A percentile compares a stretch with the other conserved stretches of the same genome.
Conservation (phyloP, 352 stramenopile species). For the Globisporangium takayamanum region DNA sequence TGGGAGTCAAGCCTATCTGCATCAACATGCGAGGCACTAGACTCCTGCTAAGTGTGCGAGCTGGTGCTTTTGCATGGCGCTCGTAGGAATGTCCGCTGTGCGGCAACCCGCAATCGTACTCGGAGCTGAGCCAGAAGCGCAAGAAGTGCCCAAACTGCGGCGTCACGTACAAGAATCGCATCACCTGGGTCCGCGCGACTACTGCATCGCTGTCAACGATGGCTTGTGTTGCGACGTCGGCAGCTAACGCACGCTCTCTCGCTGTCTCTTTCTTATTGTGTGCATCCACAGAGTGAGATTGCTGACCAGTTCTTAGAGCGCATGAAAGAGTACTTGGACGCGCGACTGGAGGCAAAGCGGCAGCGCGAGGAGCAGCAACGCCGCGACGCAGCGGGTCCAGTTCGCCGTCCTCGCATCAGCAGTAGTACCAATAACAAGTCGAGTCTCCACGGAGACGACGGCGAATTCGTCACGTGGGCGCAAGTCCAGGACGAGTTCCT, state of each 20-base stretch:
- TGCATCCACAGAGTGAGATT: slow-evolving; percentile 31
- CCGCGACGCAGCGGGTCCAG: neutral
- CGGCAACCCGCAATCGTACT: slow-evolving; percentile 66
- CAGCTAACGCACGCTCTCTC: neutral
- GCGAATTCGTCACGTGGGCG: slow-evolving; percentile 25
- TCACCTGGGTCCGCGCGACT: slow-evolving; percentile 43
- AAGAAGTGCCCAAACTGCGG: slow-evolving; percentile 79
- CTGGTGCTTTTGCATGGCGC: neutral
- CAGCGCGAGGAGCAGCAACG: slow-evolving; percentile 12
- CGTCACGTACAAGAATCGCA: slow-evolving; percentile 52
- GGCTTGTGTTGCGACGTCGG: no score
- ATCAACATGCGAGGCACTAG: neutral
- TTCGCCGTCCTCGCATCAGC: neutral
- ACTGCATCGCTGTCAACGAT: neutral
- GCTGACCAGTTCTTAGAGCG: slow-evolving; percentile 55
- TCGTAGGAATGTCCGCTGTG: slow-evolving; percentile 55
- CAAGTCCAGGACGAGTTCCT: slow-evolving; percentile 61
- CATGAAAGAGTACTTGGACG: slow-evolving; percentile 32
- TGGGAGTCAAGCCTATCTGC: neutral
- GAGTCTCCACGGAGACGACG: neutral
- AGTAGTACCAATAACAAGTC: neutral
- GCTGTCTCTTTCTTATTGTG: neutral
- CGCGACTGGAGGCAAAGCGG: slow-evolving; percentile 10
- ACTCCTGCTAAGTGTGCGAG: neutral
- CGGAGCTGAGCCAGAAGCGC: slow-evolving; percentile 70